Evolutionary conservation across 495 filamentous ascomycete genomes (phyloP), one percentile per base, ranked within the genome.

Genomic region (Aeminium ludgeri): DNA sequence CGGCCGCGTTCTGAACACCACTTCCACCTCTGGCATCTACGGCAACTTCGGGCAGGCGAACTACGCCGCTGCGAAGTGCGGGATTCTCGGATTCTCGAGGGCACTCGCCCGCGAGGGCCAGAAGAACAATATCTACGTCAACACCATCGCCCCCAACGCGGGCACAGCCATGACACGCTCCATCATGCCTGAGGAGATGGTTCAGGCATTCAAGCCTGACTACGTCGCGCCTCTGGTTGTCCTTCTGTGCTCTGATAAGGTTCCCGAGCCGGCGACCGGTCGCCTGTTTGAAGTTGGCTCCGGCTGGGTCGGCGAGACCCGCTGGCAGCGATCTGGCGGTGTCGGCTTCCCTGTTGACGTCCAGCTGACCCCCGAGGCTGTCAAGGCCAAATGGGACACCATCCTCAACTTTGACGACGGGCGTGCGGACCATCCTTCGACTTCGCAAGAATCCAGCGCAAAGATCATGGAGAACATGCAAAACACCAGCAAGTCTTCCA

Each of bases 1-100:
- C 49, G 89, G 89, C 48, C 83, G 89, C 54, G 71, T 97, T 40
- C 69, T 97, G 59, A 97, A 97, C 68, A 97, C 89, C 43, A 84
- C 89, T 12, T 91, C 82, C 35, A 94, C 89, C 29, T 86, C 80
- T 56, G 89, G 89, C 62, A 95, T 97, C 63, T 97, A 97, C 54
- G 89, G 89, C 49, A 97, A 94, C 70, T 97, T 97, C 53, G 89
- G 89, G 41, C 89, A 97, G 65, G 86, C 89, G 53, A 96, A 97
- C 67, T 97, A 97, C 60, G 76, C 89, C 38, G 80, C 87, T 39
- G 89, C 91, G 15, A 97, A 97, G 74, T 72, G 77, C 45, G 91
- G 80, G 60, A 97, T 97, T 51, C 76, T 97, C 20, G 89, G 89
- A 40, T 82, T 97, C 65, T 91, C 85, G 15, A 81, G 86, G 49